Evolutionary conservation across 2,329 filamentous ascomycete species (phyloP), one percentile per base, ranked within the genome.

Genomic region (Sarocladiaceae sp.): DNA sequence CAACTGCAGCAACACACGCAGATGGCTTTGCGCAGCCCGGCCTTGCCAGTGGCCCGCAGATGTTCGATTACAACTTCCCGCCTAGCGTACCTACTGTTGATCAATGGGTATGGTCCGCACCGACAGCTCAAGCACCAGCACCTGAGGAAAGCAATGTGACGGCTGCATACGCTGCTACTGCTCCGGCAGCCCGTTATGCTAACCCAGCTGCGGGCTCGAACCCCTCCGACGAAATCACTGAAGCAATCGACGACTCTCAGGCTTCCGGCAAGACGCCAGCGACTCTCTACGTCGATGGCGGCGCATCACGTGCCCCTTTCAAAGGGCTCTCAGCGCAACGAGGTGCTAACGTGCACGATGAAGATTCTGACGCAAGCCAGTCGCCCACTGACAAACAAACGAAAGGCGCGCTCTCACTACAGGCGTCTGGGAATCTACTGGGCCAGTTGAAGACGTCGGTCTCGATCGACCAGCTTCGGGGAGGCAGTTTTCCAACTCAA

Each of bases 251-350:
- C 4, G 23, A 26, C 10, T 44, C 40, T 3, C 4, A 12, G 22
- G 40, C 22, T 28, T 44, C 40, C 15, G 23, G 20, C 5, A 23
- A 7, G 5, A 44, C 40, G 40, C 22, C 40, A 25, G 40, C 40
- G 17, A 44, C 40, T 8, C 20, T 44, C 4, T 44, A 44, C 17
- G 40, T 44, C 5, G 40, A 44, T 28, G 40, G 40, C 6, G 40
- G 40, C 11, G 40, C 40, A 22, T 44, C 40, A 3, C 20, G 40
- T 4, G 40, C 40, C 8, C 40, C 40, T 3, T 44, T 44, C 40
- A 44, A 44, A 44, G 40, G 40, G 4, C 40, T 44, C 12, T 17
- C 40, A 12, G 40, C 40, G 13, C 40, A 44, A 26, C 40, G 40
- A 25, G 40, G 40, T n/a, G 23, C 28, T 8, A 44, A 26, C 23